Conservation (phyloP, 306 rosid genomes). For the Trichosanthes truncata region DNA sequence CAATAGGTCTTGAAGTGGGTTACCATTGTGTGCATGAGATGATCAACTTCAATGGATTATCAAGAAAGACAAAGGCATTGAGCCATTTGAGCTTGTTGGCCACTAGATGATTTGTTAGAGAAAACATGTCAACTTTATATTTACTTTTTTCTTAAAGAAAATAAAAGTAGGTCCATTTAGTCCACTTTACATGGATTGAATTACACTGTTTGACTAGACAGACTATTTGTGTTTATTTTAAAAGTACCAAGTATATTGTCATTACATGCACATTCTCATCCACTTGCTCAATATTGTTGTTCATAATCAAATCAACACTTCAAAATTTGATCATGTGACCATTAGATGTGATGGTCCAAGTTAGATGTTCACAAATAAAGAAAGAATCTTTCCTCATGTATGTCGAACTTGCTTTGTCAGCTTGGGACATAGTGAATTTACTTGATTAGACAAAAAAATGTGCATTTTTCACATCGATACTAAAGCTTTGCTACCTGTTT, state of each 20-base stretch:
- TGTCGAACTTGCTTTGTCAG: too few relatives aligned
- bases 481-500: too few relatives aligned
- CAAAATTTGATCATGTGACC: neutral
- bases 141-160: neutral
- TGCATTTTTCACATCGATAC: too few relatives aligned
- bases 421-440: too few relatives aligned
- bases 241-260: neutral
- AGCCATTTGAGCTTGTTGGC: conserved; percentile 6
- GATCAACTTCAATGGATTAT: neutral
- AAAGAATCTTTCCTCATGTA: neutral
- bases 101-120: neutral
- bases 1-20: neutral
- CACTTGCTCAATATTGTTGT: neutral
- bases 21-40: neutral
- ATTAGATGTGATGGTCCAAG: neutral
- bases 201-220: neutral
- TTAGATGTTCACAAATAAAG: neutral
- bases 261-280: neutral
- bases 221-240: neutral
- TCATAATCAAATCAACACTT: neutral
- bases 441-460: neutral
- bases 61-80: neutral
- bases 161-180: neutral
- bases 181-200: conserved; percentile 5
- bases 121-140: neutral